A percentile compares a stretch with the other conserved stretches of the same genome.
Evolutionary conservation across 2,329 filamentous ascomycete species (phyloP).

Genomic region (Lachnellula hyalina): DNA sequence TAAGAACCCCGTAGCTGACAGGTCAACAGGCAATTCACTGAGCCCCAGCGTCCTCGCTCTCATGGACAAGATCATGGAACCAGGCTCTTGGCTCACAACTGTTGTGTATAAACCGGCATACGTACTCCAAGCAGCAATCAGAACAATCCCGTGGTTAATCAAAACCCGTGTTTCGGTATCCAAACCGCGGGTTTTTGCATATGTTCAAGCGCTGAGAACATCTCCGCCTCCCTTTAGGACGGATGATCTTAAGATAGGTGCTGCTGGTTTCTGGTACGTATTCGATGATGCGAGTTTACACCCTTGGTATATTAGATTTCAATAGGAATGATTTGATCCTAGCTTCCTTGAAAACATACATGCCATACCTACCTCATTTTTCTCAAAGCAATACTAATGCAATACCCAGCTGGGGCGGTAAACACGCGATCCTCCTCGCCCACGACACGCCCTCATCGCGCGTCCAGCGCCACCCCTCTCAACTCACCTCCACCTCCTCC

Average conservation of each 20-base stretch:
- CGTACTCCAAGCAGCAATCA: constrained; percentile 37
- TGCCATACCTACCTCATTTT: too few relatives aligned
- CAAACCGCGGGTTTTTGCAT: constrained; percentile 33
- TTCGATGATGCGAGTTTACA: too few relatives aligned
- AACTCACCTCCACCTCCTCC: constrained; percentile 5
- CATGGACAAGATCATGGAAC: constrained; percentile 20
- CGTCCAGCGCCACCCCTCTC: constrained; percentile 8
- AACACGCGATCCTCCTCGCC: constrained; percentile 45
- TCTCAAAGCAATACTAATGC: too few relatives aligned
- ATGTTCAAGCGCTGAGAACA: constrained; percentile 35
- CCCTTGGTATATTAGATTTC: too few relatives aligned
- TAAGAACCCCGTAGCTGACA: neutral
- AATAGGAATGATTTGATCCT: too few relatives aligned
- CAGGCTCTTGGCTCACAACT: constrained; percentile 18
- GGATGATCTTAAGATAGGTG: constrained; percentile 40
- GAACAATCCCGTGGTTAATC: constrained; percentile 23
- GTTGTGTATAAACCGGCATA: constrained; percentile 33
- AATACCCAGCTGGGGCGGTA: constrained; percentile 50
- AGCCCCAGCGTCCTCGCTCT: constrained; percentile 6
- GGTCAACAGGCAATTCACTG: constrained; percentile 12
- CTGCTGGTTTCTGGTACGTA: constrained; percentile 46
- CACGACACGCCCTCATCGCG: constrained; percentile 32
- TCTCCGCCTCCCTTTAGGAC: constrained; percentile 23
- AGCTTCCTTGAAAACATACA: too few relatives aligned
- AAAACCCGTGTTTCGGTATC: constrained; percentile 24